phyloP scores from a whole-genome alignment of 2,329 filamentous ascomycete genomes.

The Biscogniauxia mediterranea region DNA sequence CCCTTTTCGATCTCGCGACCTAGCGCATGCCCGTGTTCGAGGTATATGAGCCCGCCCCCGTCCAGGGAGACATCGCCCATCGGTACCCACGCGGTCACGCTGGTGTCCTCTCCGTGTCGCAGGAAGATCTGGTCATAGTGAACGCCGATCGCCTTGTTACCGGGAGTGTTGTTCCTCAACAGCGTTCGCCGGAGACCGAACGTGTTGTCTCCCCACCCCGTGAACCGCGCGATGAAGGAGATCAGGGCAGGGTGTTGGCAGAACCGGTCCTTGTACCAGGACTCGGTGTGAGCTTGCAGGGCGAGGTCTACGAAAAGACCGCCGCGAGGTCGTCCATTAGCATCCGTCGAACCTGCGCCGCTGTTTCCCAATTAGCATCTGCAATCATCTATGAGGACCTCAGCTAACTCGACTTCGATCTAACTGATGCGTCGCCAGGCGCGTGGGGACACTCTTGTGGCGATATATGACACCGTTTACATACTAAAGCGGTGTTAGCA shows the following conservation, averaged over 20 bases:
- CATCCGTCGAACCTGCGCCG: conserved; percentile 29
- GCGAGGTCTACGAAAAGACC: conserved; percentile 43
- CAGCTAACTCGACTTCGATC: no score
- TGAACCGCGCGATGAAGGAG: conserved; percentile 50
- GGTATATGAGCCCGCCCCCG: conserved; percentile 58
- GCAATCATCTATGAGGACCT: not conserved
- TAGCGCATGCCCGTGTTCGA: conserved; percentile 47
- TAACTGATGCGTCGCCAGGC: not conserved
- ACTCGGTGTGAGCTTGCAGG: conserved; percentile 50
- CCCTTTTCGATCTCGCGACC: conserved; percentile 49
- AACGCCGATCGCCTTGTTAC: conserved; percentile 56
- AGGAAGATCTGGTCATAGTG: conserved; percentile 62
- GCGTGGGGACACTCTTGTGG: not conserved
- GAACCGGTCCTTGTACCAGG: conserved; percentile 54
- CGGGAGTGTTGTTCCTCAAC: conserved; percentile 55
- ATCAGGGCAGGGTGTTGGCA: conserved; percentile 50
- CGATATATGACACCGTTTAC: not conserved
- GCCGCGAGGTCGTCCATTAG: conserved; percentile 28
- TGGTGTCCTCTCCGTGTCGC: conserved; percentile 52
- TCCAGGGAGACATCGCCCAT: conserved; percentile 53
- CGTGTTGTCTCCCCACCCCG: conserved; percentile 52
- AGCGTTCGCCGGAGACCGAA: conserved; percentile 47
- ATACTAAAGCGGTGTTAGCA: not conserved
- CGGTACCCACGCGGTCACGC: conserved; percentile 56
- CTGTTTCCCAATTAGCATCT: conserved; percentile 3